A percentile compares a stretch with the other conserved stretches of the same genome.
phyloP scores from a whole-genome alignment of 2,329 filamentous ascomycete genomes.

The Colletotrichum eleusines region DNA sequence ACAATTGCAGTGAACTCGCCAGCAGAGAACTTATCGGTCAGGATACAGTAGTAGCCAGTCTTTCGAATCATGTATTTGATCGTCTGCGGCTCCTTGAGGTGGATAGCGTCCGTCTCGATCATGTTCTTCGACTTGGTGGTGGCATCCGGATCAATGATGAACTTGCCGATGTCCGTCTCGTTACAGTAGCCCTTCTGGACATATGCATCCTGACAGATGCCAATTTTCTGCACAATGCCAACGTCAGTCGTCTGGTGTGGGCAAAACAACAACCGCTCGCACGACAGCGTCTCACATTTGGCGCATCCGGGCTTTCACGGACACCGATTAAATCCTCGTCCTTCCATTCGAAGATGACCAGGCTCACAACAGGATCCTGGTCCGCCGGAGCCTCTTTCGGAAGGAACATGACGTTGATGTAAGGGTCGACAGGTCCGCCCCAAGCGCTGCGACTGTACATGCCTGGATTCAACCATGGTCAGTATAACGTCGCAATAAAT shows the following conservation, averaged over 20 bases:
- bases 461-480: conserved; percentile 61
- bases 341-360: conserved; percentile 94
- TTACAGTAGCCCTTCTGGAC: conserved; percentile 80
- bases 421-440: conserved; percentile 89
- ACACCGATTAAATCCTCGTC: conserved; percentile 85
- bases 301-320: conserved; percentile 65
- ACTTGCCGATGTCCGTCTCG: conserved; percentile 82
- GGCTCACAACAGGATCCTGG: conserved; percentile 80
- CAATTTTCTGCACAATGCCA: conserved; percentile 50
- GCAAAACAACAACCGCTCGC: background rate
- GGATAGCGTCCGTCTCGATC: conserved; percentile 83
- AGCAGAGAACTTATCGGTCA: conserved; percentile 77
- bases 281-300: conserved; percentile 59
- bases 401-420: conserved; percentile 86
- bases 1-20: conserved; percentile 83
- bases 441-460: conserved; percentile 94
- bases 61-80: conserved; percentile 88
- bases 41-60: conserved; percentile 96
- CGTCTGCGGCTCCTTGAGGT: conserved; percentile 78
- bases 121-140: conserved; percentile 76
- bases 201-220: conserved; percentile 80
- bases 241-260: conserved; percentile 49
- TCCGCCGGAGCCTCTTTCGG: conserved; percentile 69
- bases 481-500: background rate
- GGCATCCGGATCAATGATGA: conserved; percentile 83